Conservation (phyloP, 805 yeast species). For the Lipomyces chichibuensis region DNA sequence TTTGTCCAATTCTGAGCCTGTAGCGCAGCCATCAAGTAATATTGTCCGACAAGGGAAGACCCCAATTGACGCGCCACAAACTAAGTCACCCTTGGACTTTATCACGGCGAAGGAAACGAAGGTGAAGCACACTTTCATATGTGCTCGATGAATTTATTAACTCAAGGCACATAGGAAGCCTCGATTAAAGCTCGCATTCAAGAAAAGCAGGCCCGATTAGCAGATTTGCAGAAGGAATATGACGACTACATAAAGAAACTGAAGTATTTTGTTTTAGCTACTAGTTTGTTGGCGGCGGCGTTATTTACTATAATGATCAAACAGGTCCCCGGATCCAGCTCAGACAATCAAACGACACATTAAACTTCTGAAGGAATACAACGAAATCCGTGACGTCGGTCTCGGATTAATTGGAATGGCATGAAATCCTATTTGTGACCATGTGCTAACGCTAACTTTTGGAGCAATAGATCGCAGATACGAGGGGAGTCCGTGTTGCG, state of each 20-base stretch:
- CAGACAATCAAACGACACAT: conserved; percentile 57
- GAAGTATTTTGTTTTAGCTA: conserved; percentile 14
- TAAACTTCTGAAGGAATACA: conserved; percentile 56
- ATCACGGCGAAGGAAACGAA: not conserved
- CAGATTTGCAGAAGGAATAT: conserved; percentile 23
- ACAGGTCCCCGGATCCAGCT: conserved; percentile 46
- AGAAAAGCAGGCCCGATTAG: conserved; percentile 20
- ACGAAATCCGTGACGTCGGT: conserved; percentile 66
- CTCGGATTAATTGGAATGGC: conserved; percentile 59
- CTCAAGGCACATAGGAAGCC: conserved; percentile 15
- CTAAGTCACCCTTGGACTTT: not conserved
- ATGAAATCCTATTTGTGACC: not conserved
- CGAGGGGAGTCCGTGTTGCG: conserved; percentile 23
- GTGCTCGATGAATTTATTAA: not conserved
- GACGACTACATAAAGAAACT: conserved; percentile 21
- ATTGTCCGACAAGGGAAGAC: not conserved
- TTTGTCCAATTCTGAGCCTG: not conserved
- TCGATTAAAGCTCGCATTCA: conserved; percentile 25
- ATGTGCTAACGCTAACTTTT: not conserved
- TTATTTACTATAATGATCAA: not conserved
- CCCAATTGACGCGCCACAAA: not conserved
- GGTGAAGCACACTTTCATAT: not conserved
- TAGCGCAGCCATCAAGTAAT: not conserved
- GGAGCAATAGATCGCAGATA: conserved; percentile 27
- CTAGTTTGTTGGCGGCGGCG: not conserved